Evolutionary conservation across 441 rosid genomes (phyloP).

Genomic region (Aquilaria agallochum): DNA sequence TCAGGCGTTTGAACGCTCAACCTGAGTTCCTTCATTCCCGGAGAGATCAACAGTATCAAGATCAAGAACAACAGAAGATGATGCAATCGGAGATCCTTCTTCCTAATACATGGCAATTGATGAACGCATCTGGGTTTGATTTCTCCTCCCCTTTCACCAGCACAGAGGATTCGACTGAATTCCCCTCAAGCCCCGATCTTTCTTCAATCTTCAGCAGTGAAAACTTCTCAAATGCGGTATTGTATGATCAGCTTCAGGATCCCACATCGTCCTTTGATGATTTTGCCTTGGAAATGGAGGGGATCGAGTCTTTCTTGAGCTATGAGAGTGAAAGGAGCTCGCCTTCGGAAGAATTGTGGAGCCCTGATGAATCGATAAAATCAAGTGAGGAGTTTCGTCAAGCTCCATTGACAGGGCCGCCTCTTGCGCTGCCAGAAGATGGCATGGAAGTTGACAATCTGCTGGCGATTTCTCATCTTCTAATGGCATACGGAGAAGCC

Average conservation of each 20-base stretch:
- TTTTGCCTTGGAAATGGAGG: constrained; percentile 20
- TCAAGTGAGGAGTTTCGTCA: constrained; percentile 21
- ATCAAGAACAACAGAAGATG: constrained; percentile 6
- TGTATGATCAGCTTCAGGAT: constrained; percentile 11
- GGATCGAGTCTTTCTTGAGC: constrained; percentile 19
- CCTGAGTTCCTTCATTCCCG: not conserved
- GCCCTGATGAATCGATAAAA: constrained; percentile 31
- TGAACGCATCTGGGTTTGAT: constrained; percentile 13
- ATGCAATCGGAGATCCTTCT: constrained; percentile 30
- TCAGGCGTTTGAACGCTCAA: not conserved
- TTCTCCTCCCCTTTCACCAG: constrained; percentile 24
- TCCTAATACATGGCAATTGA: constrained; percentile 29
- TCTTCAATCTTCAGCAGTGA: constrained; percentile 16
- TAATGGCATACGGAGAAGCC: constrained; percentile 57
- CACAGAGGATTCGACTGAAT: constrained; percentile 22
- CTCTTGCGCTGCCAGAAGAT: constrained; percentile 21
- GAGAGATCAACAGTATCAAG: too few relatives aligned
- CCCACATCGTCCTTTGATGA: constrained; percentile 21
- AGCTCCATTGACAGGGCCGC: not conserved
- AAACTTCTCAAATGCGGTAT: constrained; percentile 15
- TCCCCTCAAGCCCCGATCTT: constrained; percentile 17
- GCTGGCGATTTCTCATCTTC: constrained; percentile 34
- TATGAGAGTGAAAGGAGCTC: constrained; percentile 18
- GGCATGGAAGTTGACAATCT: constrained; percentile 28
- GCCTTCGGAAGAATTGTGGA: constrained; percentile 16